Evolutionary conservation across 202 grass and related monocot species (phyloP).

Genomic region (Panicum virgatum): DNA sequence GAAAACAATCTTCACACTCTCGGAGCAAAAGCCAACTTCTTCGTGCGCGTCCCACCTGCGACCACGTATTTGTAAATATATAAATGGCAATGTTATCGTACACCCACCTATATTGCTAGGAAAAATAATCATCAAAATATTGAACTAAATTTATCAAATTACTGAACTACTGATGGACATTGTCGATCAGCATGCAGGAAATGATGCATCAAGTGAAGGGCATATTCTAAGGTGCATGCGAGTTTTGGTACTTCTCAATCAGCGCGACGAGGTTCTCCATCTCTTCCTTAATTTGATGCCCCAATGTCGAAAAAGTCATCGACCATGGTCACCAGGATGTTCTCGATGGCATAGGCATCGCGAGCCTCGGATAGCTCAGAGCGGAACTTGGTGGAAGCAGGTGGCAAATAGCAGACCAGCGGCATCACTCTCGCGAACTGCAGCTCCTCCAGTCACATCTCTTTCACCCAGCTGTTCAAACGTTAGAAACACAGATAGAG

Average conservation of each 20-base stretch:
- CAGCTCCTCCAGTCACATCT: conserved; percentile 48
- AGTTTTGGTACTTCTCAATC: conserved; percentile 34
- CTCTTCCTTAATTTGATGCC: conserved; percentile 55
- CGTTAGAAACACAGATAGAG: too few species aligned
- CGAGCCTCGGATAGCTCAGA: conserved; percentile 46
- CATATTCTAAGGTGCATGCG: too few species aligned
- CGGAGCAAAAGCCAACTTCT: background rate
- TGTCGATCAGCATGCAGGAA: too few species aligned
- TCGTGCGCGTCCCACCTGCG: background rate
- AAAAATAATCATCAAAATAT: too few species aligned
- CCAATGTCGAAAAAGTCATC: conserved; percentile 61
- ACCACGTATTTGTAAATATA: too few species aligned
- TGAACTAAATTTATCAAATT: too few species aligned
- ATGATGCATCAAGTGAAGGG: too few species aligned
- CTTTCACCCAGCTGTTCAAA: too few species aligned
- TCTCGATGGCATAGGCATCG: conserved; percentile 44
- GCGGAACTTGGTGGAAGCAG: conserved; percentile 43
- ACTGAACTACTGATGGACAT: too few species aligned
- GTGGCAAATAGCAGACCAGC: background rate
- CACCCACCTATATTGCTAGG: too few species aligned
- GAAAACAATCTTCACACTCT: background rate
- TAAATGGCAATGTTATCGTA: too few species aligned
- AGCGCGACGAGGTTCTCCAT: conserved; percentile 40
- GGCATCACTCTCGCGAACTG: conserved; percentile 50
- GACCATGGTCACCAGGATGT: conserved; percentile 27